A percentile compares a stretch with the other conserved stretches of the same genome.
Evolutionary conservation across 306 rosid species (phyloP).

Genomic region (Vigna mungo): DNA sequence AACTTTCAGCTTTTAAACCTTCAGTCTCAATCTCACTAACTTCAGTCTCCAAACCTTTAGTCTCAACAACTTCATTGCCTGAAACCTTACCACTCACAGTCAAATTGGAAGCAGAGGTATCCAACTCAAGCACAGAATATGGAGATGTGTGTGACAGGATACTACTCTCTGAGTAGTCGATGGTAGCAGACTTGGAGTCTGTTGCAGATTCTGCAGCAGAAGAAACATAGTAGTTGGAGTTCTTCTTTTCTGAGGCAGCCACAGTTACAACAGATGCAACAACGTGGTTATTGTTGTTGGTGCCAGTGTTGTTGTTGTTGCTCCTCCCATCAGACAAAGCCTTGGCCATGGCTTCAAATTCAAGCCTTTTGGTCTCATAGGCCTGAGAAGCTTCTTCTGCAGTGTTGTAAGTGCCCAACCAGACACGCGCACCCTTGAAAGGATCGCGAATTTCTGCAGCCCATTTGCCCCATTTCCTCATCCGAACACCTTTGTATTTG

Average conservation of each 20-base stretch:
- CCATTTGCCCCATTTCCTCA: constrained; percentile 92
- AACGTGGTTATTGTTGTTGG: background rate
- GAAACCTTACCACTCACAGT: constrained; percentile 29
- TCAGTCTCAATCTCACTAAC: background rate
- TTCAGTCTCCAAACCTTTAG: constrained; percentile 19
- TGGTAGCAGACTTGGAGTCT: constrained; percentile 35
- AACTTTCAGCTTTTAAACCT: constrained; percentile 26
- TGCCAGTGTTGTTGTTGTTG: background rate
- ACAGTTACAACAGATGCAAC: constrained; percentile 5
- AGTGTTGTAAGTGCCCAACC: constrained; percentile 80
- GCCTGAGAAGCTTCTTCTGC: constrained; percentile 76
- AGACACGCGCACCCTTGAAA: constrained; percentile 56
- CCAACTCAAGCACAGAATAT: constrained; percentile 60
- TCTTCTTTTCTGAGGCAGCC: constrained; percentile 20
- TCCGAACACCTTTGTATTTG: constrained; percentile 74
- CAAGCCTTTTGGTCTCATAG: constrained; percentile 58
- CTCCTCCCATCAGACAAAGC: constrained; percentile 43
- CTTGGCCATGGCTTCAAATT: constrained; percentile 55
- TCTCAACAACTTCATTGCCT: constrained; percentile 42
- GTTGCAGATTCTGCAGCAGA: constrained; percentile 31
- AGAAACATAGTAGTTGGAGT: constrained; percentile 15
- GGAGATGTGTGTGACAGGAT: constrained; percentile 58
- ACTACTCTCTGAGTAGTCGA: constrained; percentile 52
- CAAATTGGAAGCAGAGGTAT: constrained; percentile 51
- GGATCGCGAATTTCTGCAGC: constrained; percentile 93